These are phyloP conservation scores for Suillus sp. DNA, from an alignment of 768 basidiomycete genomes.

Conservation along the genomic window DNA sequence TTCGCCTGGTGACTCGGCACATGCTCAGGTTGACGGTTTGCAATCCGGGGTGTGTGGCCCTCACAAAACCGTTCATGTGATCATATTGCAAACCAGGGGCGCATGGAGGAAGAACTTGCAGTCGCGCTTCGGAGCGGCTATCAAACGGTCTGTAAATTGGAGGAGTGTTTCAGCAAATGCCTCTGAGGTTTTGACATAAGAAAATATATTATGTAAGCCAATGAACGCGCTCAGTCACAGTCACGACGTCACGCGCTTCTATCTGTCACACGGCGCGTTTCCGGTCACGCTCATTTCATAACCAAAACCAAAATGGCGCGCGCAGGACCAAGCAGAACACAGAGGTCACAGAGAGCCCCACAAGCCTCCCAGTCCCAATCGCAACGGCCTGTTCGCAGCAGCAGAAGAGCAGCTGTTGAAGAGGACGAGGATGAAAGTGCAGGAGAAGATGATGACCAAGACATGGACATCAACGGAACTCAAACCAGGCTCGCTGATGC, in stretches of 20 bases:
- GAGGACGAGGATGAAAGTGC: constrained; percentile 39
- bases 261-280: neutral
- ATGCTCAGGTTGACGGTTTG: too few relatives aligned
- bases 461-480: constrained; percentile 37
- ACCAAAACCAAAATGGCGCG: constrained; percentile 30
- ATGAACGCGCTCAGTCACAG: constrained; percentile 22
- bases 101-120: too few relatives aligned
- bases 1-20: too few relatives aligned
- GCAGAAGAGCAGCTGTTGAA: constrained; percentile 27
- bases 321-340: constrained; percentile 34
- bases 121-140: too few relatives aligned
- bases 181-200: too few relatives aligned
- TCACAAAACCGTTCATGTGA: too few relatives aligned
- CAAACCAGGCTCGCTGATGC: constrained; percentile 28
- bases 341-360: constrained; percentile 41
- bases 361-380: constrained; percentile 44
- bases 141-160: too few relatives aligned
- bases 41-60: too few relatives aligned
- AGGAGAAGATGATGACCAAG: constrained; percentile 24
- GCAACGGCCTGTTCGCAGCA: constrained; percentile 34
- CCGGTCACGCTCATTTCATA: constrained; percentile 10
- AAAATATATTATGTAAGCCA: too few relatives aligned
- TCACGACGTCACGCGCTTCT: constrained; percentile 6
- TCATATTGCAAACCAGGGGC: too few relatives aligned
- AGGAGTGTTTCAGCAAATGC: too few relatives aligned